Evolutionary conservation across 192 early-diverging fungal genomes (phyloP).

Genomic region (Backusella westeae): DNA sequence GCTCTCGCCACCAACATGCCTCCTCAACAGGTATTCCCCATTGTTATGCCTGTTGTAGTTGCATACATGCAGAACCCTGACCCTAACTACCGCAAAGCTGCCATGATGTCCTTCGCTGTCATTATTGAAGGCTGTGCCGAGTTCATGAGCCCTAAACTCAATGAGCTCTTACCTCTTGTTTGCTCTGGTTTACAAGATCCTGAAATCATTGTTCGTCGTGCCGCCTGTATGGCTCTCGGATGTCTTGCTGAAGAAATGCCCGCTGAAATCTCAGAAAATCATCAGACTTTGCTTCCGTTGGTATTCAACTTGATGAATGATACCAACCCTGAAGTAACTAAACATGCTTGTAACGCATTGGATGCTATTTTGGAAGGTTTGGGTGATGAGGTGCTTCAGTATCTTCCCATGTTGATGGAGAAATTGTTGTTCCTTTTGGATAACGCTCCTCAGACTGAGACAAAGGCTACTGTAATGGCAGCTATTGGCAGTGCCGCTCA

Average conservation of each 20-base stretch:
- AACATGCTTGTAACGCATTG: conserved; percentile 79
- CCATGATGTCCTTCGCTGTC: conserved; percentile 82
- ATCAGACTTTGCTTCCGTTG: conserved; percentile 79
- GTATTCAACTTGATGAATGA: conserved; percentile 86
- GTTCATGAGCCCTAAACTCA: conserved; percentile 71
- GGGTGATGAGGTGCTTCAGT: conserved; percentile 74
- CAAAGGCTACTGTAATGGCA: conserved; percentile 75
- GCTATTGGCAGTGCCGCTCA: conserved; percentile 92
- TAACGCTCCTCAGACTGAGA: conserved; percentile 56
- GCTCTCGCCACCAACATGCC: conserved; percentile 79
- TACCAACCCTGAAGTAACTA: conserved; percentile 66
- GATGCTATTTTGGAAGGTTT: conserved; percentile 90
- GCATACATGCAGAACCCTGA: conserved; percentile 78
- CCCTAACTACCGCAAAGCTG: conserved; percentile 76
- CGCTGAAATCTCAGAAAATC: conserved; percentile 75
- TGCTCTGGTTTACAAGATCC: conserved; percentile 79
- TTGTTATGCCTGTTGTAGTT: conserved; percentile 67
- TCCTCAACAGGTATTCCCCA: conserved; percentile 85
- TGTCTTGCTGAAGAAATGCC: conserved; percentile 78
- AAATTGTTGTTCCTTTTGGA: conserved; percentile 77
- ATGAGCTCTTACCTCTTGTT: conserved; percentile 77
- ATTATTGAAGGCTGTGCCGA: conserved; percentile 88
- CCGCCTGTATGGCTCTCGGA: conserved; percentile 85
- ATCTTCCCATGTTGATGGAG: conserved; percentile 81
- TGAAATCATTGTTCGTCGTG: conserved; percentile 73